Conservation (phyloP, 495 filamentous ascomycete genomes). For the Penicillium coffeae region DNA sequence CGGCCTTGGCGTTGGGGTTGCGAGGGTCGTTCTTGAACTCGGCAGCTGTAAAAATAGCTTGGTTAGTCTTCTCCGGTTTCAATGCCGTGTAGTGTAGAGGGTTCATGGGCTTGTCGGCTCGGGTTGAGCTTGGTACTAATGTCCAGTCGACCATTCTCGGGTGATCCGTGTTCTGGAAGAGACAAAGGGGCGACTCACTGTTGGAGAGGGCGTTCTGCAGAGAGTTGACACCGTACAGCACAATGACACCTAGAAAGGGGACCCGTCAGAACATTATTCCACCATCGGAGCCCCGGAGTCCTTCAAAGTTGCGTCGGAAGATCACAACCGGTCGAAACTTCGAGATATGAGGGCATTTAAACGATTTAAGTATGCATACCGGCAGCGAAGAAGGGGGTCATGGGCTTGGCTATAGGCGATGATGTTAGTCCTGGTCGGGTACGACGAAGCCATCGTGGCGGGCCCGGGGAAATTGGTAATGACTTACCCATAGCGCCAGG, state of each 20-base stretch:
- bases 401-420: conserved; percentile 64
- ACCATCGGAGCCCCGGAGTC: conserved; percentile 3
- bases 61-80: too few species aligned
- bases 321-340: neutral
- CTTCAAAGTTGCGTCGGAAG: neutral
- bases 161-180: too few species aligned
- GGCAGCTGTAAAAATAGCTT: conserved; percentile 54
- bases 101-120: too few species aligned
- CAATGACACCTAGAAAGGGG: conserved; percentile 59
- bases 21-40: conserved; percentile 96
- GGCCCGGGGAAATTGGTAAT: conserved; percentile 12
- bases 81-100: too few species aligned
- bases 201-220: conserved; percentile 63
- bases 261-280: conserved; percentile 29
- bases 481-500: conserved; percentile 78
- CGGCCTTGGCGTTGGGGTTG: conserved; percentile 66
- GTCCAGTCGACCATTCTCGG: neutral
- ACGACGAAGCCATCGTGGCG: neutral
- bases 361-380: conserved; percentile 57
- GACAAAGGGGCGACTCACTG: conserved; percentile 52
- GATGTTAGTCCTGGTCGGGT: conserved; percentile 26
- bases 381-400: conserved; percentile 89
- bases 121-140: too few species aligned
- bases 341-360: neutral
- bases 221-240: conserved; percentile 85